Conservation (phyloP, 768 basidiomycete genomes). For the Botryobasidium botryosum region DNA sequence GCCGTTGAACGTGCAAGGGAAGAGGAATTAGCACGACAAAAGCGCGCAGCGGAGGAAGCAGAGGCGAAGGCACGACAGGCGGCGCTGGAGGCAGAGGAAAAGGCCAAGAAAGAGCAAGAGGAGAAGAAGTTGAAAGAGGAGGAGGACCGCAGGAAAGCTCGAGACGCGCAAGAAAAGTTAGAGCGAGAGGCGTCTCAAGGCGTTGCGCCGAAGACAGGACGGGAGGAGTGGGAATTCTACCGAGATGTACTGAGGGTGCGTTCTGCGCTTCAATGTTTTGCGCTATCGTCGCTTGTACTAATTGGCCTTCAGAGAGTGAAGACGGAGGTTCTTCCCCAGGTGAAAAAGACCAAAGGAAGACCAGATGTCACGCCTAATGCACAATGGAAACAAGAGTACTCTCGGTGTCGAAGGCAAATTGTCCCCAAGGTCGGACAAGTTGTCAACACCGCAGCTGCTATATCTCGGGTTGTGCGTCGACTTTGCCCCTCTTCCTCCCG, state of each 20-base stretch:
- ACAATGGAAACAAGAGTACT: conserved; percentile 42
- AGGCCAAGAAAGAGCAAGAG: conserved; percentile 27
- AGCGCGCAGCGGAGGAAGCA: conserved; percentile 30
- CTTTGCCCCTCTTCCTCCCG: background rate
- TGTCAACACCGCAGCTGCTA: conserved; percentile 47
- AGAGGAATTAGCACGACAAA: conserved; percentile 22
- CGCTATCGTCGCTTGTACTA: background rate
- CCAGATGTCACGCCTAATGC: conserved; percentile 43
- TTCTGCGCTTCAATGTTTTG: background rate
- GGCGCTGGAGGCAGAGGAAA: conserved; percentile 27
- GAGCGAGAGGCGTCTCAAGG: conserved; percentile 7
- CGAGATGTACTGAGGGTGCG: conserved; percentile 38
- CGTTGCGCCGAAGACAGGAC: conserved; percentile 8
- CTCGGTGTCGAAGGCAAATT: conserved; percentile 53
- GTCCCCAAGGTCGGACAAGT: conserved; percentile 79
- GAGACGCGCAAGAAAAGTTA: conserved; percentile 15
- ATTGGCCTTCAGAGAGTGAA: conserved; percentile 5
- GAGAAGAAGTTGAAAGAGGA: conserved; percentile 23
- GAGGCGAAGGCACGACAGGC: conserved; percentile 25
- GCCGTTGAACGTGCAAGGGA: background rate
- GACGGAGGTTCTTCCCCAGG: conserved; percentile 24
- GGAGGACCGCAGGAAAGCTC: conserved; percentile 15
- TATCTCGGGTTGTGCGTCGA: conserved; percentile 44
- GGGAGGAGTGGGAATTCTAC: conserved; percentile 46
- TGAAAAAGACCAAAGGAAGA: conserved; percentile 47